Base-by-base conservation (phyloP, 257 asterid genomes). In the Forsythia viridissima region DNA sequence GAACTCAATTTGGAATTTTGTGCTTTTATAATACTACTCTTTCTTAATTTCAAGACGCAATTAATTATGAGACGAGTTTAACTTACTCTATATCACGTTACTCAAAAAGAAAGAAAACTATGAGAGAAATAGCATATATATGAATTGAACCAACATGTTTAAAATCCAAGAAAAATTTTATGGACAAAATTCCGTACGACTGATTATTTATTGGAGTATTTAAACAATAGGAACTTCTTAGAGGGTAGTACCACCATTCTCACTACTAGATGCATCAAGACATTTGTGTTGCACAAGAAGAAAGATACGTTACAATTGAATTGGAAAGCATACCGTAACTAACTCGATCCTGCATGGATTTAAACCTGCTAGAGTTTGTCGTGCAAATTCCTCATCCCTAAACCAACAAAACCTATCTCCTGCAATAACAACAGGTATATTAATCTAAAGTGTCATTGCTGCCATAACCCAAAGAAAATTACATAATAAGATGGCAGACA, bases 291-390 rank as follows among this genome's bases (percentile, higher is more conserved):
- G 67, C 30, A 21, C 59, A 6, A 48, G 59, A 48, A 15, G 59
- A 48, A 57, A 57, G 9, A 8, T 2, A 34, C 18, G 24, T n/a
- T 57, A n/a, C 66, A 61, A 61, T 0, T 63, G 13, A 42, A 11
- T 21, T 0, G 44, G 39, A 73, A 24, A 21, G 76, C 86, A 5
- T 79, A 91, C 97, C 92, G 79, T 91, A 20, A 93, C 91, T 84
- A 91, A 71, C 69, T 85, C 67, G 77, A 93, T 87, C 81, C 86
- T 39, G 43, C 80, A 85, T 10, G 97, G 97, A 61, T 91, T 93
- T 40, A 89, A 21, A 71, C 97, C 97, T 1, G 94, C 95, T 41
- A 93, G 81, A 12, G 97, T 87, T 81, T 93, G 94, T n/a, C 97
- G 89, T 30, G 88, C 89, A 75, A 93, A 91, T 77, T 91, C 97